Conservation (phyloP, 768 basidiomycete species). For the Tulasnella calospora region DNA sequence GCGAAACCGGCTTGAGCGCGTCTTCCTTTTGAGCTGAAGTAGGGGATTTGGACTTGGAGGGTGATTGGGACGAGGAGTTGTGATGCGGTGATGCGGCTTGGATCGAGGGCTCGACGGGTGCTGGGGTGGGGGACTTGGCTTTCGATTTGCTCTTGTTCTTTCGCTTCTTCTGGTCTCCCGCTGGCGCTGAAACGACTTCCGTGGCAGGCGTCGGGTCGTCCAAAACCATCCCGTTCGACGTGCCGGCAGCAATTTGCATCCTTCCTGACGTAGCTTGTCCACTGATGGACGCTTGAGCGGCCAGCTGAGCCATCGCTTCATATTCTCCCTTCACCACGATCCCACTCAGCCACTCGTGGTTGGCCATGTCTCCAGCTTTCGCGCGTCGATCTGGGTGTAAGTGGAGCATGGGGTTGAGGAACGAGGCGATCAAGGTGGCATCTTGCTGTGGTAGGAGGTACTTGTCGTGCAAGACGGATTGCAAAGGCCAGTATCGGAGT, state of each 20-base stretch:
- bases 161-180: conserved; percentile 9
- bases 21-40: conserved; percentile 4
- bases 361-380: conserved; percentile 75
- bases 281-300: not conserved
- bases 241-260: not conserved
- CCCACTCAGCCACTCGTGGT: conserved; percentile 83
- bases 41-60: conserved; percentile 17
- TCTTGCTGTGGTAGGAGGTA: conserved; percentile 85
- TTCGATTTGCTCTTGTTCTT: conserved; percentile 21
- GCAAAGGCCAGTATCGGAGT: conserved; percentile 85
- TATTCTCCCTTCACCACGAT: conserved; percentile 86
- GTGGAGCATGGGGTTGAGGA: conserved; percentile 85
- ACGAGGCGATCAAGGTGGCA: conserved; percentile 72
- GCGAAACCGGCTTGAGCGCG: conserved; percentile 22
- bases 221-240: not conserved
- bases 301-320: conserved; percentile 39
- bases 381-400: conserved; percentile 86
- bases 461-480: conserved; percentile 83
- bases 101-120: not conserved
- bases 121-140: conserved; percentile 11
- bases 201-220: not conserved
- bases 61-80: not conserved
- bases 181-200: not conserved
- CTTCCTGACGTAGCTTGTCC: not conserved
- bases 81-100: not conserved